Conservation (phyloP, 441 rosid genomes). For the Arabidopsis hybrid region DNA sequence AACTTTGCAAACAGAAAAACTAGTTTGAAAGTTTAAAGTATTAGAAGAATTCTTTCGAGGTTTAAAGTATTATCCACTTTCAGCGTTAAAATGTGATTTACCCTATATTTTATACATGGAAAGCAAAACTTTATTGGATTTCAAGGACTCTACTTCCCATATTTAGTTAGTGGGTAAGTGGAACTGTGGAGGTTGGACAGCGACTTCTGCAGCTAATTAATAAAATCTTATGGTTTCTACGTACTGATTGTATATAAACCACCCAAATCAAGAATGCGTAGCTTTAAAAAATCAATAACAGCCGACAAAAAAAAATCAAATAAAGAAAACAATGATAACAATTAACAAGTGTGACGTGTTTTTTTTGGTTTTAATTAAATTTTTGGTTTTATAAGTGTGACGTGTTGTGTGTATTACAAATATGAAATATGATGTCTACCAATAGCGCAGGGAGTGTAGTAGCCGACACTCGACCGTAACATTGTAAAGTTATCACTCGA, state of each 20-base stretch:
- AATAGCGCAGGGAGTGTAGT: neutral
- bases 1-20: too few species aligned
- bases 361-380: too few species aligned
- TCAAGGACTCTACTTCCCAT: slow-evolving; percentile 15
- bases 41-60: too few species aligned
- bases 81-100: too few species aligned
- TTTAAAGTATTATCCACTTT: too few species aligned
- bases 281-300: neutral
- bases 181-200: slow-evolving; percentile 29
- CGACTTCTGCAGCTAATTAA: slow-evolving; percentile 41
- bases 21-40: too few species aligned
- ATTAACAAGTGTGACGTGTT: neutral
- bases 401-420: slow-evolving; percentile 9
- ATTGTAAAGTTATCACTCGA: neutral
- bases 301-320: neutral
- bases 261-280: slow-evolving; percentile 9
- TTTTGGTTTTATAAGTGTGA: too few species aligned
- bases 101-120: neutral
- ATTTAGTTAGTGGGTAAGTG: slow-evolving; percentile 28
- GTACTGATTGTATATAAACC: neutral
- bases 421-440: neutral
- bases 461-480: neutral
- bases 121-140: slow-evolving; percentile 1
- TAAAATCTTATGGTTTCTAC: slow-evolving; percentile 4
- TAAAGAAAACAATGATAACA: slow-evolving; percentile 1